Percentiles rank a stretch among this genome's conserved stretches.
These are phyloP conservation scores for Westerdykella sp. DNA, from an alignment of 2,329 filamentous ascomycete species.

Conservation along the genomic window DNA sequence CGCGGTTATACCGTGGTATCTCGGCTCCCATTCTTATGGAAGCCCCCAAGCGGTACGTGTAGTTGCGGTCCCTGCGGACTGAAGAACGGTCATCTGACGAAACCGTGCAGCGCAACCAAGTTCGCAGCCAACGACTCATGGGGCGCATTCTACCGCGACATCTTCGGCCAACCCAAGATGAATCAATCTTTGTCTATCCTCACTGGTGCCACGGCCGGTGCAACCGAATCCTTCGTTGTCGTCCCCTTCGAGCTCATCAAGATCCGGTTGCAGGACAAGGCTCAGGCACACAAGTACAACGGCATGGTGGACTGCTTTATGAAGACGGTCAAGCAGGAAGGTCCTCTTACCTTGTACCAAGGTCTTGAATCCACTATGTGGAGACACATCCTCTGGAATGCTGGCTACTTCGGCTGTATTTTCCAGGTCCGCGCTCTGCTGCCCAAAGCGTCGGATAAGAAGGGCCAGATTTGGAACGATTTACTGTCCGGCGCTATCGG, in stretches of 20 bases:
- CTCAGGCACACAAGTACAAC: constrained; percentile 80
- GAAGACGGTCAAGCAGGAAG: constrained; percentile 80
- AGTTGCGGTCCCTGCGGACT: background rate
- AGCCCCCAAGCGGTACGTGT: constrained; percentile 65
- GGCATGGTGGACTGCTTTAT: constrained; percentile 73
- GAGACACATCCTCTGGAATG: constrained; percentile 92
- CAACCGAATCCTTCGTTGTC: constrained; percentile 93
- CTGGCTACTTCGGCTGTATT: constrained; percentile 96
- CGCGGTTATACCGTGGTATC: constrained; percentile 92
- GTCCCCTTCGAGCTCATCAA: constrained; percentile 98
- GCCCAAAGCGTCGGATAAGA: constrained; percentile 74
- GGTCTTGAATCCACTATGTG: constrained; percentile 94
- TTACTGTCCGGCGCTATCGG: constrained; percentile 79
- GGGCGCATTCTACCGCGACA: constrained; percentile 86
- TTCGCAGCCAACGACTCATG: constrained; percentile 99
- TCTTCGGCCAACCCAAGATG: constrained; percentile 81
- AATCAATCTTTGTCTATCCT: constrained; percentile 86
- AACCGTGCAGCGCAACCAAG: constrained; percentile 68
- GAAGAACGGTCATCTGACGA: constrained; percentile 4
- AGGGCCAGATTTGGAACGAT: constrained; percentile 76
- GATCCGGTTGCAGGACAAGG: constrained; percentile 94
- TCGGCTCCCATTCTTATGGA: constrained; percentile 96
- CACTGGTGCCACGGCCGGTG: constrained; percentile 89
- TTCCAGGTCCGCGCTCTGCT: constrained; percentile 88
- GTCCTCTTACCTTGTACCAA: constrained; percentile 85